Conservation (phyloP, 805 yeast species). For the Schwanniomyces occidentalis region DNA sequence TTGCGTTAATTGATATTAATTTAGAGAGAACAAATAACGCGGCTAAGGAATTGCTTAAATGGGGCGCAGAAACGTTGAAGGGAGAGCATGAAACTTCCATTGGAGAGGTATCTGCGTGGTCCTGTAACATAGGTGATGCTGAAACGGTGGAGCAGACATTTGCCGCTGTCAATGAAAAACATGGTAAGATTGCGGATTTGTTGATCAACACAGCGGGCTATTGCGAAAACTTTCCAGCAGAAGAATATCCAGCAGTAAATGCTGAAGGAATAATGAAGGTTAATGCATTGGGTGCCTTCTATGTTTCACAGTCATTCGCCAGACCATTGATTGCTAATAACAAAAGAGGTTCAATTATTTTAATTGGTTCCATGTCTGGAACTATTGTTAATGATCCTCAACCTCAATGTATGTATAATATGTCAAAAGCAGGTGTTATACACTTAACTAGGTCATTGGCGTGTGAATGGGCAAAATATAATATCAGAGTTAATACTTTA, state of each 20-base stretch:
- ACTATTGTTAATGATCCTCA: conserved; percentile 77
- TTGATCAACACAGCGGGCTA: conserved; percentile 82
- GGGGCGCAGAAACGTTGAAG: conserved; percentile 50
- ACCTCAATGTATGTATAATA: conserved; percentile 78
- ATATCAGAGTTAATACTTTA: conserved; percentile 73
- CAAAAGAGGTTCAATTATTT: conserved; percentile 59
- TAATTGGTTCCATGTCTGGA: conserved; percentile 81
- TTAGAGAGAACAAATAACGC: conserved; percentile 56
- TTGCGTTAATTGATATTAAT: conserved; percentile 72
- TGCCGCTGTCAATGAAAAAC: conserved; percentile 53
- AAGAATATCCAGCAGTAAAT: conserved; percentile 69
- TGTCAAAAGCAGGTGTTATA: conserved; percentile 85
- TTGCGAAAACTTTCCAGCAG: conserved; percentile 78
- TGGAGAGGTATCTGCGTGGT: conserved; percentile 60
- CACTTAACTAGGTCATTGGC: conserved; percentile 77
- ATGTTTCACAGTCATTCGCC: conserved; percentile 73
- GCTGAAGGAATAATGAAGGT: conserved; percentile 71
- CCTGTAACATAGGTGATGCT: conserved; percentile 71
- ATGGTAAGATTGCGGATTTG: conserved; percentile 61
- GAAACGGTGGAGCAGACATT: conserved; percentile 57
- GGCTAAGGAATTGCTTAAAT: conserved; percentile 46
- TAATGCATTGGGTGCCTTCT: conserved; percentile 72
- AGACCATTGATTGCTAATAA: conserved; percentile 60
- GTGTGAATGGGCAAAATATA: conserved; percentile 78
- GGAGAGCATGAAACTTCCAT: conserved; percentile 29